Evolutionary conservation across 2,329 filamentous ascomycete species (phyloP).

Genomic region (Daldinia eschscholtzii): DNA sequence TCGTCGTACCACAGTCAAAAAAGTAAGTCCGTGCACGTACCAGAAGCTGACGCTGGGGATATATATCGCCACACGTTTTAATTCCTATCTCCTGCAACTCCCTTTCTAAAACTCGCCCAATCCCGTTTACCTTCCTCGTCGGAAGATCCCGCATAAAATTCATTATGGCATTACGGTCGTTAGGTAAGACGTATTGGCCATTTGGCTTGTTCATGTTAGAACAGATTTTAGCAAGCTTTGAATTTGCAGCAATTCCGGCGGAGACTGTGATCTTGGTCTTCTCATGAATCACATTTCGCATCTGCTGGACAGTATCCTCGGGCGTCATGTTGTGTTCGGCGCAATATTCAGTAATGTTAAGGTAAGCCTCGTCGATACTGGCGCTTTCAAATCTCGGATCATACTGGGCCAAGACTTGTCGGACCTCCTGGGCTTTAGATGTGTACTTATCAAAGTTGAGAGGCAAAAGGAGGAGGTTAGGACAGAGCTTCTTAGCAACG

Average conservation of each 20-base stretch:
- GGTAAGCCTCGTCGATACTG: constrained; percentile 95
- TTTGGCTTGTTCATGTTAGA: constrained; percentile 98
- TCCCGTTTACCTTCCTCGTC: constrained; percentile 91
- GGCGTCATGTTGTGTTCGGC: constrained; percentile 74
- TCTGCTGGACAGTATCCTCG: constrained; percentile 79
- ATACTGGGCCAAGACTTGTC: constrained; percentile 85
- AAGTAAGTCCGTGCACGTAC: constrained; percentile 23
- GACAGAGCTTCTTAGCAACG: constrained; percentile 94
- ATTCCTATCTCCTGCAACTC: constrained; percentile 90
- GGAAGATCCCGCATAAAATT: constrained; percentile 86
- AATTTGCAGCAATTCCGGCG: constrained; percentile 93
- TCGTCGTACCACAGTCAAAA: not conserved
- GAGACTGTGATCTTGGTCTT: constrained; percentile 88
- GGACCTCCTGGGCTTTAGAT: constrained; percentile 88
- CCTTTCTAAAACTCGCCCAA: constrained; percentile 93
- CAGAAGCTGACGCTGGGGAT: constrained; percentile 78
- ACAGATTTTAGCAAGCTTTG: constrained; percentile 93
- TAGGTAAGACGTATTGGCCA: constrained; percentile 84
- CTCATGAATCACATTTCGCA: constrained; percentile 81
- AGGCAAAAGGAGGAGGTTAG: constrained; percentile 83
- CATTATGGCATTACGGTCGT: constrained; percentile 80
- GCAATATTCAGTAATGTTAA: constrained; percentile 94
- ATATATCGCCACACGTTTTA: constrained; percentile 90
- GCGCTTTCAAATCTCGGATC: constrained; percentile 92
- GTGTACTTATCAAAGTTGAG: constrained; percentile 92